A percentile compares a stretch with the other conserved stretches of the same genome.
phyloP scores from a whole-genome alignment of 2,329 filamentous ascomycete species.

The Fusarium circinatum region DNA sequence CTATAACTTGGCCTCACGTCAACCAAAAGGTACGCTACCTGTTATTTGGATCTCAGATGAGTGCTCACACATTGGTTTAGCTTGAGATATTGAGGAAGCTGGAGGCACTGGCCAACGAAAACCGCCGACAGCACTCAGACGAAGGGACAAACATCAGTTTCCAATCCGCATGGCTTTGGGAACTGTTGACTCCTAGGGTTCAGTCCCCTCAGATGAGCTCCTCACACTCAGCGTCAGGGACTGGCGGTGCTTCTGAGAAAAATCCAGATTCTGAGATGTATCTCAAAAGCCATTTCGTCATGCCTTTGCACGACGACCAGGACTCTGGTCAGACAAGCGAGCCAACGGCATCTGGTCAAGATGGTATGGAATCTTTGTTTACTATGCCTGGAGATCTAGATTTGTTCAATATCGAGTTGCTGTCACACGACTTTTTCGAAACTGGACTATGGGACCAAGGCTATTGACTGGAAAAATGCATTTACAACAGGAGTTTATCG shows the following conservation, averaged over 20 bases:
- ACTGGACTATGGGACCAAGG: neutral
- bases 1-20: neutral
- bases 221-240: fast-evolving
- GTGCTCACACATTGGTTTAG: neutral
- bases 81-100: neutral
- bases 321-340: neutral
- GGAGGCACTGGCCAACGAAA: neutral
- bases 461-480: no score
- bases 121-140: neutral
- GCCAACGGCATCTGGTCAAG: fast-evolving
- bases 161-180: neutral
- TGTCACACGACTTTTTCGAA: neutral
- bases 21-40: neutral
- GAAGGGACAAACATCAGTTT: fast-evolving
- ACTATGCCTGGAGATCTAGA: neutral
- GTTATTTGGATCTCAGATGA: fast-evolving
- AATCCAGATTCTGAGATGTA: neutral
- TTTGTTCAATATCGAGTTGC: neutral
- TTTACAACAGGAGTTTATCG: neutral
- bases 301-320: neutral
- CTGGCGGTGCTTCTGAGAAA: neutral
- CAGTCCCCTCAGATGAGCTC: neutral
- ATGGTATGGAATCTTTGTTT: neutral
- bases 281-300: neutral
- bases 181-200: neutral